Base-by-base conservation (phyloP, 164 flowering plant genomes). In the Magnolia sinica region DNA sequence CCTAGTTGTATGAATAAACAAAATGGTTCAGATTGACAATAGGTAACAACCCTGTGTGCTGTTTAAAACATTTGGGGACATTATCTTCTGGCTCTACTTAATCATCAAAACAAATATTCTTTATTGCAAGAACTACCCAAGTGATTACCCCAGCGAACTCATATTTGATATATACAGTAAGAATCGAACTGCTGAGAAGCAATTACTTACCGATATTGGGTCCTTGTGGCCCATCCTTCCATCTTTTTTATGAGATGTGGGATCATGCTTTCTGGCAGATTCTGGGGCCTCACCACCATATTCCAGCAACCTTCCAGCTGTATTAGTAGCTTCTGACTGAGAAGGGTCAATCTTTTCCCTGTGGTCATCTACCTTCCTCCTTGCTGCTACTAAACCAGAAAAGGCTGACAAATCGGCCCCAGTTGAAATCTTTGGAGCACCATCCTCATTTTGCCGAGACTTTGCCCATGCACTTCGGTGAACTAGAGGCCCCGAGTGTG, bases 401-500 rank as follows among this genome's bases (percentile, higher is more conserved):
- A 87, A 81, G 71, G 89, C 67, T 2, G 92, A 85, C 65, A 89
- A 76, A 78, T 90, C 96, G 20, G 89, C 88, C 51, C 88, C 94
- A 23, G 78, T 77, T 29, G 91, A 87, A 79, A 83, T 70, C 83
- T 91, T 95, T 61, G 92, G 86, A 81, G 90, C 85, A 81, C 91
- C 97, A 76, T 90, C 94, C 19, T 76, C 80, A 76, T 82, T 87
- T 82, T 83, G 91, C 29, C 82, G 86, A 74, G 86, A 78, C 84
- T 91, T 96, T 52, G 92, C 84, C 97, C 96, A 89, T 20, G 95
- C 90, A 71, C 92, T 86, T 14, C 89, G 90, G 64, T 91, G 87
- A 81, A 87, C 87, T 78, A 96, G 78, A 24, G 98, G 99, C 52
- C 99, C 99, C 49, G 99, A 96, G 83, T 94, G 97, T 58, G 99